Percentiles rank a stretch among this genome's conserved stretches.
phyloP scores from a whole-genome alignment of 176 grass and related monocot species.

The Lolium rigidum region DNA sequence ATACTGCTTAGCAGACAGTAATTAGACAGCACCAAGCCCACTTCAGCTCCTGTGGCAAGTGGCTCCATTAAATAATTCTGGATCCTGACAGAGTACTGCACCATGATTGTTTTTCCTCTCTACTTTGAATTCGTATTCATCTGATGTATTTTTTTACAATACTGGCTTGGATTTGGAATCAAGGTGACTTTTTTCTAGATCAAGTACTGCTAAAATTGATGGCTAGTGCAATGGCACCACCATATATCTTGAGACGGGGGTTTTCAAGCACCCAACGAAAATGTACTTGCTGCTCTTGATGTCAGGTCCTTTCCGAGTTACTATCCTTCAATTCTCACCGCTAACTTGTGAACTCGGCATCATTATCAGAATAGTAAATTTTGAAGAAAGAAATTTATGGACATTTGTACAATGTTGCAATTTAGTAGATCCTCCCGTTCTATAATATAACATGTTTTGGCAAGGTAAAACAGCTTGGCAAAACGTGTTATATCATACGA shows the following conservation, averaged over 20 bases:
- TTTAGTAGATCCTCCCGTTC: not conserved
- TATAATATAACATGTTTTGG: too few species aligned
- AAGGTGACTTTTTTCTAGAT: not conserved
- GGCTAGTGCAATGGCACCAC: constrained; percentile 19
- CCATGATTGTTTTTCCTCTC: constrained; percentile 28
- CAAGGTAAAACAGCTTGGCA: too few species aligned
- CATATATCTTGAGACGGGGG: not conserved
- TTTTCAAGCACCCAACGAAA: not conserved
- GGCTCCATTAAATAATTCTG: constrained; percentile 44
- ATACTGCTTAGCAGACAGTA: constrained; percentile 3
- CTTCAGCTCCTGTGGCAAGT: constrained; percentile 31
- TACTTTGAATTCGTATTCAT: constrained; percentile 41
- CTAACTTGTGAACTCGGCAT: not conserved
- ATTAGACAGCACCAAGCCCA: constrained; percentile 29
- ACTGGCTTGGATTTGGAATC: constrained; percentile 27
- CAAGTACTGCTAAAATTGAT: not conserved
- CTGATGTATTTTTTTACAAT: not conserved
- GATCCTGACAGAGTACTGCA: constrained; percentile 29
- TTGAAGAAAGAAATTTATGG: constrained; percentile 30
- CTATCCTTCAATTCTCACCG: constrained; percentile 11
- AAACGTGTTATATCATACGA: too few species aligned
- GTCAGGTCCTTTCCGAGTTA: constrained; percentile 25
- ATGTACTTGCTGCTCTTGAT: constrained; percentile 42
- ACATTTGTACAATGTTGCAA: not conserved
- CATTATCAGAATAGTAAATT: not conserved